These are phyloP conservation scores for Pythium utonaiense DNA, from an alignment of 352 stramenopile genomes.

Conservation along the genomic window DNA sequence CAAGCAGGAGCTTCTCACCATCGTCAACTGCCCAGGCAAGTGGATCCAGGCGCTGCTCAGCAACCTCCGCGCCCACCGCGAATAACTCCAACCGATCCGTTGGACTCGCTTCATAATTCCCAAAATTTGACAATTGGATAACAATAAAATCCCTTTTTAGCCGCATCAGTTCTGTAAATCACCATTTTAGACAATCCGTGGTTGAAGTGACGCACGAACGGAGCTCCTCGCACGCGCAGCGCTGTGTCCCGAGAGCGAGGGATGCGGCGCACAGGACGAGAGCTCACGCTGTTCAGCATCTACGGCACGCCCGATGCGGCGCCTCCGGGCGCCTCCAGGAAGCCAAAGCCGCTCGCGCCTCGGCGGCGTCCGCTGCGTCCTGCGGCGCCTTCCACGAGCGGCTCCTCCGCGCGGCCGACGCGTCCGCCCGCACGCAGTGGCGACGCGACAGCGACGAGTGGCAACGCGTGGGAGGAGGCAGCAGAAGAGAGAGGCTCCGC, in stretches of 20 bases:
- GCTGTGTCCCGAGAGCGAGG: no score
- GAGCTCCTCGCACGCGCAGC: no score
- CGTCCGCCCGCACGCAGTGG: background rate
- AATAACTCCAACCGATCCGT: no score
- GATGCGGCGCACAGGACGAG: constrained; percentile 14
- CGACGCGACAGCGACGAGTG: no score
- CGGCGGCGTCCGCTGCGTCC: background rate
- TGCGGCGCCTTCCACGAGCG: background rate
- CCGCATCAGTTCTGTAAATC: background rate
- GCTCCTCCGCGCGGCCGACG: background rate
- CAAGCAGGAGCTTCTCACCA: constrained; percentile 20
- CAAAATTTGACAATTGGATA: background rate
- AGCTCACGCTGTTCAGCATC: constrained; percentile 26
- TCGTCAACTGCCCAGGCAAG: constrained; percentile 18
- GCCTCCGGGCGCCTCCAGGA: background rate
- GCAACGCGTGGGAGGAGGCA: no score
- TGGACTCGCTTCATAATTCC: no score
- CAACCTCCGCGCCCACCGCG: constrained; percentile 2
- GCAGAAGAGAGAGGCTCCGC: background rate
- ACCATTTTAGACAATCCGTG: background rate
- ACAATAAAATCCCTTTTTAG: background rate
- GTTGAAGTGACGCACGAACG: background rate
- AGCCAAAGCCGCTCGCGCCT: background rate
- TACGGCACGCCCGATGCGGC: constrained; percentile 12
- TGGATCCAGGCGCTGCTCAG: constrained; percentile 19